Conservation (phyloP, 768 basidiomycete genomes). For the Phlebiopsis flavidoalba region DNA sequence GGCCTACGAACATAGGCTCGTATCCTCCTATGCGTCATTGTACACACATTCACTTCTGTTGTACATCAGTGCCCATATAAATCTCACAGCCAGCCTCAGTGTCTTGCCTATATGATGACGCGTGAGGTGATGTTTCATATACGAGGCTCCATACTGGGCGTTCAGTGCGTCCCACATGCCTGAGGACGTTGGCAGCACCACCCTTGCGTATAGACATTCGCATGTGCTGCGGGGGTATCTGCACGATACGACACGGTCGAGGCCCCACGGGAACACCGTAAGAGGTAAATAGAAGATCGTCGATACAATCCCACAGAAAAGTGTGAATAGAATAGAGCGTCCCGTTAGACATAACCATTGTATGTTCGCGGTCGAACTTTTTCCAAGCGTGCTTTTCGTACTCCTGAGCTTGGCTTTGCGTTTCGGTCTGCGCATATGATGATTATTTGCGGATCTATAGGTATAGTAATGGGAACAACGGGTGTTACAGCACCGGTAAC, state of each 20-base stretch:
- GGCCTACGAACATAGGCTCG: slow-evolving; percentile 60
- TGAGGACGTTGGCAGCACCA: not conserved
- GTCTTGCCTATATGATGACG: not conserved
- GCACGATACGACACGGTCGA: not conserved
- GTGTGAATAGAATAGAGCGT: not conserved
- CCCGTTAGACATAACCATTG: not conserved
- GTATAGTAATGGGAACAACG: slow-evolving; percentile 22
- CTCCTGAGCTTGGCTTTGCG: slow-evolving; percentile 46
- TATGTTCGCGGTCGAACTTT: slow-evolving; percentile 47
- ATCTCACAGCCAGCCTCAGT: not conserved
- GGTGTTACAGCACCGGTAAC: slow-evolving; percentile 76
- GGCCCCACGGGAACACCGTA: not conserved
- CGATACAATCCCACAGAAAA: not conserved
- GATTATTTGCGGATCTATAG: not conserved
- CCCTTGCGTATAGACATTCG: not conserved
- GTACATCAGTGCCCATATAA: not conserved
- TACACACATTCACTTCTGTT: not conserved
- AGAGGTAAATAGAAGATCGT: not conserved
- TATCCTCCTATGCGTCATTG: not conserved
- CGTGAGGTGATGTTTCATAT: not conserved
- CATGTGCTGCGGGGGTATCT: not conserved
- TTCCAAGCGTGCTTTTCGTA: slow-evolving; percentile 83
- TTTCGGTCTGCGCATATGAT: slow-evolving; percentile 37
- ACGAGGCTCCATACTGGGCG: not conserved
- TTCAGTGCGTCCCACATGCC: not conserved